Evolutionary conservation across 495 filamentous ascomycete genomes (phyloP).

Genomic region (Mycothermus thermophilus): DNA sequence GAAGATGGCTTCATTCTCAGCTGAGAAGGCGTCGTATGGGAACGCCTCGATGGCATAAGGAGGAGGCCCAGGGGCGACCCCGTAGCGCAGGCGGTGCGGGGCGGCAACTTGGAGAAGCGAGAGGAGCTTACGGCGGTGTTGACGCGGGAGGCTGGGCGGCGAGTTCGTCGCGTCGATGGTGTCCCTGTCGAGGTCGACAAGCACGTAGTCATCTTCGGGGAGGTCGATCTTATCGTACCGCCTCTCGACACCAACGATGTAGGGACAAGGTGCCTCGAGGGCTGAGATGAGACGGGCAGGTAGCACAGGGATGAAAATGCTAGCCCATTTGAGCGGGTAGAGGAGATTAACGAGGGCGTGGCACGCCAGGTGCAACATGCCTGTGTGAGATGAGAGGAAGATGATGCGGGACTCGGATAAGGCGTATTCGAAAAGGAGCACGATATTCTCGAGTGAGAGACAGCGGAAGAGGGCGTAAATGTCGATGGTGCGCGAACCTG

Average conservation of each 20-base stretch:
- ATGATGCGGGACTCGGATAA: slow-evolving; percentile 92
- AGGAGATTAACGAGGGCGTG: slow-evolving; percentile 69
- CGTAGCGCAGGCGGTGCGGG: slow-evolving; percentile 76
- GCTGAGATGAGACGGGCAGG: slow-evolving; percentile 79
- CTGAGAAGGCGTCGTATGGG: slow-evolving; percentile 75
- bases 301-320: slow-evolving; percentile 84
- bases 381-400: slow-evolving; percentile 84
- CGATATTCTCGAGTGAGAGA: slow-evolving; percentile 78
- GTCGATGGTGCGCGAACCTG: slow-evolving; percentile 82
- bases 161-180: slow-evolving; percentile 65
- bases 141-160: slow-evolving; percentile 66
- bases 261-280: slow-evolving; percentile 89
- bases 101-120: slow-evolving; percentile 82
- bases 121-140: slow-evolving; percentile 77
- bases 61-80: slow-evolving; percentile 78
- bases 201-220: slow-evolving; percentile 90
- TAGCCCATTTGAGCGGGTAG: slow-evolving; percentile 83
- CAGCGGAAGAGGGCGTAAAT: slow-evolving; percentile 86
- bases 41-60: slow-evolving; percentile 86
- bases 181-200: slow-evolving; percentile 87
- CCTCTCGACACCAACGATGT: slow-evolving; percentile 89
- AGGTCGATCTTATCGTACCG: slow-evolving; percentile 85
- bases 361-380: slow-evolving; percentile 88
- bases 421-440: slow-evolving; percentile 85
- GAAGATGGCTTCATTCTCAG: slow-evolving; percentile 73